Conservation (phyloP, 768 basidiomycete species). For the Hydnomerulius pinastri region DNA sequence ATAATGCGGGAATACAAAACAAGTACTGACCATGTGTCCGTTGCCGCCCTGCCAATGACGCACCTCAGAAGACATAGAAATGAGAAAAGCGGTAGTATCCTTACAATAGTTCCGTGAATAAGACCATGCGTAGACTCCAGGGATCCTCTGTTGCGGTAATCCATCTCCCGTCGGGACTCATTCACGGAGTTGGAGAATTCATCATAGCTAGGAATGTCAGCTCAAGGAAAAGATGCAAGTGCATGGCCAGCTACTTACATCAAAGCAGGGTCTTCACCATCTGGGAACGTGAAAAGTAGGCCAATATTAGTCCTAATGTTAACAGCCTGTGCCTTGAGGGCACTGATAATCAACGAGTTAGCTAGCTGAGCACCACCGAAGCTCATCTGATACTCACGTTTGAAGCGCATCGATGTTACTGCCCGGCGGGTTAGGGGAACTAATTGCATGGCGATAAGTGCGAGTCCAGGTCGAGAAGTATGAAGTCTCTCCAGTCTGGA, state of each 20-base stretch:
- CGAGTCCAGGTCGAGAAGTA: no score
- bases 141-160: slow-evolving; percentile 14
- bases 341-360: slow-evolving; percentile 3
- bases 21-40: slow-evolving; percentile 26
- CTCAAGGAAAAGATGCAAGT: neutral
- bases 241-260: slow-evolving; percentile 7
- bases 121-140: slow-evolving; percentile 23
- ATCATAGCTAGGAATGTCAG: slow-evolving; percentile 22
- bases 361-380: neutral
- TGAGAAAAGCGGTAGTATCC: neutral
- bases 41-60: slow-evolving; percentile 21
- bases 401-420: no score
- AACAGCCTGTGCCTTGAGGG: slow-evolving; percentile 15
- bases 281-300: slow-evolving; percentile 20
- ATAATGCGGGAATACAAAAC: neutral
- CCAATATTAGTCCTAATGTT: slow-evolving; percentile 17
- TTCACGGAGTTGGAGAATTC: slow-evolving; percentile 28
- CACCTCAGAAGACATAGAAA: neutral
- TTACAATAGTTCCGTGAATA: slow-evolving; percentile 20
- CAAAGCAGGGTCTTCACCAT: slow-evolving; percentile 10
- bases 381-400: slow-evolving; percentile 8
- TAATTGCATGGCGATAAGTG: no score
- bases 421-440: no score
- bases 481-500: no score
- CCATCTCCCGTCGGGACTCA: slow-evolving; percentile 16